A percentile compares a stretch with the other conserved stretches of the same genome.
phyloP scores from a whole-genome alignment of 2,329 filamentous ascomycete species.

The Dissoconium aciculare region DNA sequence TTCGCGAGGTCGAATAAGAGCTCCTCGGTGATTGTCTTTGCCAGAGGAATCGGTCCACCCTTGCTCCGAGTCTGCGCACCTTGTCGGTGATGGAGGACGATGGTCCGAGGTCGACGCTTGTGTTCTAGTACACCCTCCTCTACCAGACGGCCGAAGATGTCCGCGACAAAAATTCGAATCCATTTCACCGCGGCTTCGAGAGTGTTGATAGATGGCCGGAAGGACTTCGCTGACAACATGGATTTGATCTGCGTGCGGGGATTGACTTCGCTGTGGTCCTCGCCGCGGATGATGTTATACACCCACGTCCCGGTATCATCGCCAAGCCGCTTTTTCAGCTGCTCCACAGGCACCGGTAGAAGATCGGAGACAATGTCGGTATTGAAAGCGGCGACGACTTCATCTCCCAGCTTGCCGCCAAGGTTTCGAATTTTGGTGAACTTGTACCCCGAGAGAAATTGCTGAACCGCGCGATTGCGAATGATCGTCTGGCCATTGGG shows the following conservation, averaged over 20 bases:
- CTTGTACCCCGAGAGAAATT: constrained; percentile 73
- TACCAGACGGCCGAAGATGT: constrained; percentile 77
- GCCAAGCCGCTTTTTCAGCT: constrained; percentile 62
- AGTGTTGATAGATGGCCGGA: constrained; percentile 66
- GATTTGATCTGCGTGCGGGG: constrained; percentile 86
- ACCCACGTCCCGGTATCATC: constrained; percentile 79
- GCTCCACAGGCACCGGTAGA: constrained; percentile 54
- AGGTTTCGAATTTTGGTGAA: constrained; percentile 90
- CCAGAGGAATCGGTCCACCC: constrained; percentile 60
- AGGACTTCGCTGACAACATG: constrained; percentile 94
- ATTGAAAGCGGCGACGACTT: constrained; percentile 64
- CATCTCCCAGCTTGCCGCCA: constrained; percentile 87
- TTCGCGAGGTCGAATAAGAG: constrained; percentile 62
- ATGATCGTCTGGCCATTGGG: constrained; percentile 92
- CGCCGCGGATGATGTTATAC: constrained; percentile 68
- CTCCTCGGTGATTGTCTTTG: constrained; percentile 56
- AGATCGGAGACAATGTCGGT: constrained; percentile 69
- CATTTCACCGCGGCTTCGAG: constrained; percentile 67
- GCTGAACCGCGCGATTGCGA: constrained; percentile 62
- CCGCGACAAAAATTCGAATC: constrained; percentile 80
- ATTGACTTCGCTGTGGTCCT: constrained; percentile 79
- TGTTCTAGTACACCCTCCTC: constrained; percentile 85
- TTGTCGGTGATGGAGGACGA: constrained; percentile 71
- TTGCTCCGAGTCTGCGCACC: constrained; percentile 59
- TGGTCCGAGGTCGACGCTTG: constrained; percentile 68